phyloP scores from a whole-genome alignment of 2,329 filamentous ascomycete genomes.

The Colletotrichum cereale region DNA sequence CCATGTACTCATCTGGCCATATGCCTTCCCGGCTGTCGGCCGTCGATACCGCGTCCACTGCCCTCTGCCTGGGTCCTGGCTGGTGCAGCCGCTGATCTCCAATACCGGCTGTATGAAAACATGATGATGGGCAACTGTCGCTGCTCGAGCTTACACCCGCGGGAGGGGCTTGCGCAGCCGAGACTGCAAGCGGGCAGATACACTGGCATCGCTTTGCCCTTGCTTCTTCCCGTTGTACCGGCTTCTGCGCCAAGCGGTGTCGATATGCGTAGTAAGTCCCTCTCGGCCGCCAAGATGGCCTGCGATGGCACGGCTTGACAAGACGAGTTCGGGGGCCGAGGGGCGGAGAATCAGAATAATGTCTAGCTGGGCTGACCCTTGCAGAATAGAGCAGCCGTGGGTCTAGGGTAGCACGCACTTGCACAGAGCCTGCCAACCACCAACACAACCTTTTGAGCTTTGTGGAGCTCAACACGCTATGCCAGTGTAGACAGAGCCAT shows the following conservation, averaged over 20 bases:
- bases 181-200: slow-evolving; percentile 21
- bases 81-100: slow-evolving; percentile 25
- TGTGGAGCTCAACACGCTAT: slow-evolving; percentile 26
- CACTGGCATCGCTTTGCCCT: slow-evolving; percentile 9
- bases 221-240: slow-evolving; percentile 21
- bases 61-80: slow-evolving; percentile 15
- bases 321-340: slow-evolving; percentile 28
- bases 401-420: slow-evolving; percentile 28
- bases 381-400: slow-evolving; percentile 21
- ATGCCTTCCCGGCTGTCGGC: slow-evolving; percentile 34
- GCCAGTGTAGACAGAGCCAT: slow-evolving; percentile 10
- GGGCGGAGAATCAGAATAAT: slow-evolving; percentile 21
- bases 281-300: slow-evolving; percentile 26
- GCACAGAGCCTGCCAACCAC: slow-evolving; percentile 30
- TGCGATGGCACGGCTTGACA: slow-evolving; percentile 21
- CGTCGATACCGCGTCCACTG: slow-evolving; percentile 26
- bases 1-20: slow-evolving; percentile 11
- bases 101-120: slow-evolving; percentile 10
- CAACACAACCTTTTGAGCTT: slow-evolving; percentile 5
- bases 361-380: slow-evolving; percentile 16
- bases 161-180: slow-evolving; percentile 18
- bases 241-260: slow-evolving; percentile 21
- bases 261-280: slow-evolving; percentile 11
- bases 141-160: slow-evolving; percentile 15
- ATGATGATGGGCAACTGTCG: slow-evolving; percentile 4